These are phyloP conservation scores for Phanerochaete carnosa DNA, from an alignment of 768 basidiomycete species.

Conservation along the genomic window DNA sequence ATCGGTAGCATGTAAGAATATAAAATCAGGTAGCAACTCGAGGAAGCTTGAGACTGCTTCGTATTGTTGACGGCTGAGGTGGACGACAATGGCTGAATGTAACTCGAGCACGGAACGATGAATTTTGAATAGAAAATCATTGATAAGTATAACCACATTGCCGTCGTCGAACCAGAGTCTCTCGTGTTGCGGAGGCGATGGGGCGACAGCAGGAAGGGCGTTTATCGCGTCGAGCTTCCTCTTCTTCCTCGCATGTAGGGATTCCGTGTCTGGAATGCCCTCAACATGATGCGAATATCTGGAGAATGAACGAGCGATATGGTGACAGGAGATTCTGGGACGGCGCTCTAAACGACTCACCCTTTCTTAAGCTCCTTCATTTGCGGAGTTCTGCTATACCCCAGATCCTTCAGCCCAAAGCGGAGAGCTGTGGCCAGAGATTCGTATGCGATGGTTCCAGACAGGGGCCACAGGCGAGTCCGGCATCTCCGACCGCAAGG, in stretches of 20 bases:
- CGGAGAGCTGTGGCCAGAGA: too few relatives aligned
- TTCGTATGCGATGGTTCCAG: too few relatives aligned
- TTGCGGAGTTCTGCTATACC: too few relatives aligned
- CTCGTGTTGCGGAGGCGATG: not conserved
- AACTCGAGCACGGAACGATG: not conserved
- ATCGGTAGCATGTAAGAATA: not conserved
- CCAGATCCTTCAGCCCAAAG: too few relatives aligned
- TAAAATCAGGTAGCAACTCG: not conserved
- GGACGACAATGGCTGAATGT: not conserved
- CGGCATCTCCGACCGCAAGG: too few relatives aligned
- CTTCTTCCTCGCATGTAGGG: not conserved
- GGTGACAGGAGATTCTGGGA: too few relatives aligned
- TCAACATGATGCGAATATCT: not conserved
- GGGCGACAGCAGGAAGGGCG: not conserved
- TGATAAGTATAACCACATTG: not conserved
- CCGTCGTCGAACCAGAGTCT: not conserved
- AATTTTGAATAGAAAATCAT: not conserved
- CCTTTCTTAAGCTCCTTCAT: too few relatives aligned
- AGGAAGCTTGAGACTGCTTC: conserved; percentile 21
- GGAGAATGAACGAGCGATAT: too few relatives aligned
- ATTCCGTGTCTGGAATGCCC: not conserved
- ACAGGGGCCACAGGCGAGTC: too few relatives aligned
- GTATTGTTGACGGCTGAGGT: too few relatives aligned
- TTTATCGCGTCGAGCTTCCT: not conserved
- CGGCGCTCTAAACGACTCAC: too few relatives aligned